phyloP scores from a whole-genome alignment of 768 basidiomycete species.

The Lentinula sp. region DNA sequence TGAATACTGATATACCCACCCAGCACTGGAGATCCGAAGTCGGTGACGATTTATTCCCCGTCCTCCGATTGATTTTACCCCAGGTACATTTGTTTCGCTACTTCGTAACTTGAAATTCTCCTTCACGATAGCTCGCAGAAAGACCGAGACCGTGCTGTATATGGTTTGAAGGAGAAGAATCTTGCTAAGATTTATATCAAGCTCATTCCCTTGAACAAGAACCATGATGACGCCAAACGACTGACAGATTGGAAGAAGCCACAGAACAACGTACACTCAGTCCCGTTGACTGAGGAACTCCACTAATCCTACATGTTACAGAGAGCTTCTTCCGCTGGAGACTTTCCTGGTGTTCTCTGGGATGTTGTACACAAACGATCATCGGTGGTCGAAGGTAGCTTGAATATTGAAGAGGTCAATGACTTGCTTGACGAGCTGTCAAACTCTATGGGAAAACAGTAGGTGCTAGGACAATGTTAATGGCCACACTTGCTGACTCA shows the following conservation, averaged over 20 bases:
- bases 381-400: constrained; percentile 66
- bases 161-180: constrained; percentile 92
- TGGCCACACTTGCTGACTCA: background rate
- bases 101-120: no score
- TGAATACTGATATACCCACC: background rate
- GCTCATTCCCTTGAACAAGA: constrained; percentile 75
- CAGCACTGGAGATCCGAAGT: constrained; percentile 85
- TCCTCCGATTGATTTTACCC: constrained; percentile 83
- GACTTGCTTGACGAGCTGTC: constrained; percentile 73
- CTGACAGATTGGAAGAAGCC: constrained; percentile 90
- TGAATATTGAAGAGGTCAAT: constrained; percentile 85
- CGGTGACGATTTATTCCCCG: constrained; percentile 85
- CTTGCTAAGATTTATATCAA: constrained; percentile 91
- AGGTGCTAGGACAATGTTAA: constrained; percentile 13
- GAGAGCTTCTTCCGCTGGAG: constrained; percentile 59
- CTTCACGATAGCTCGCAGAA: constrained; percentile 46
- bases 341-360: constrained; percentile 82
- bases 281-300: no score
- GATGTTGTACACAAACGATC: constrained; percentile 84
- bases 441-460: constrained; percentile 71
- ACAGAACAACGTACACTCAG: constrained; percentile 48
- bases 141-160: constrained; percentile 88
- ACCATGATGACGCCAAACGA: constrained; percentile 75
- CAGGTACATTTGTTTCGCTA: constrained; percentile 46
- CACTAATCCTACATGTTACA: constrained; percentile 18